phyloP scores from a whole-genome alignment of 2,329 filamentous ascomycete species.

The Ophiostoma himal-ulmi region DNA sequence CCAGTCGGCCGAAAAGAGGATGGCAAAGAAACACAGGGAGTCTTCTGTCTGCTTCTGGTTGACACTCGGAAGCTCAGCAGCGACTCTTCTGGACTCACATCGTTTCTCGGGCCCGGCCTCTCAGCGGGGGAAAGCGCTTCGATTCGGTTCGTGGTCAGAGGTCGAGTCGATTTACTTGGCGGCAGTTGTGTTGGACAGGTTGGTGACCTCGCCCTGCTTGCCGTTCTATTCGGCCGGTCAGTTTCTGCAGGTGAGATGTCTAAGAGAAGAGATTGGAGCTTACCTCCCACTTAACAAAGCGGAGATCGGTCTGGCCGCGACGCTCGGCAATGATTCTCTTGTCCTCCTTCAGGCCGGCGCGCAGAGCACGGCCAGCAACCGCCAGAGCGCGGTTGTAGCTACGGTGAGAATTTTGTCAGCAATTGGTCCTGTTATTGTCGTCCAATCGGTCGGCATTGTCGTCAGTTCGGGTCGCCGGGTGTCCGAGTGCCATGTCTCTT shows the following conservation, averaged over 20 bases:
- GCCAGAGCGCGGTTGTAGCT: constrained; percentile 99
- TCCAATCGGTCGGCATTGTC: not conserved
- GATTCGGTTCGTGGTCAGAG: not conserved
- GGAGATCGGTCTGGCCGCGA: constrained; percentile 81
- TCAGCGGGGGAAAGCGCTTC: not conserved
- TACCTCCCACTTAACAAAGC: constrained; percentile 94
- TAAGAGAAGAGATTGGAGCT: not conserved
- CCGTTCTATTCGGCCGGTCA: constrained; percentile 75
- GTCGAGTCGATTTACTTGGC: constrained; percentile 27
- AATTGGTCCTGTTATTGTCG: not conserved
- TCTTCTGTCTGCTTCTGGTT: not conserved
- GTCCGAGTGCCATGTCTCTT: not conserved
- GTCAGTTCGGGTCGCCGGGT: constrained; percentile 1
- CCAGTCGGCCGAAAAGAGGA: not conserved
- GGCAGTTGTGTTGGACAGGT: constrained; percentile 55
- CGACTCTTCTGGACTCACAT: not conserved
- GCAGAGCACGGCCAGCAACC: constrained; percentile 88
- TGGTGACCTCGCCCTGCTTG: constrained; percentile 85
- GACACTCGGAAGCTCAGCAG: not conserved
- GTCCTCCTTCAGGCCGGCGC: constrained; percentile 94
- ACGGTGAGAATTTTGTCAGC: constrained; percentile 24
- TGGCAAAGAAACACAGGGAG: not conserved
- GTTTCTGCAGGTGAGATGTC: constrained; percentile 27
- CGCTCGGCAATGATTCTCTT: constrained; percentile 82
- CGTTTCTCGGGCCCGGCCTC: not conserved